Evolutionary conservation across 352 stramenopile species (phyloP), one percentile per base, ranked within the genome.

Genomic region (Globisporangium barbulae): DNA sequence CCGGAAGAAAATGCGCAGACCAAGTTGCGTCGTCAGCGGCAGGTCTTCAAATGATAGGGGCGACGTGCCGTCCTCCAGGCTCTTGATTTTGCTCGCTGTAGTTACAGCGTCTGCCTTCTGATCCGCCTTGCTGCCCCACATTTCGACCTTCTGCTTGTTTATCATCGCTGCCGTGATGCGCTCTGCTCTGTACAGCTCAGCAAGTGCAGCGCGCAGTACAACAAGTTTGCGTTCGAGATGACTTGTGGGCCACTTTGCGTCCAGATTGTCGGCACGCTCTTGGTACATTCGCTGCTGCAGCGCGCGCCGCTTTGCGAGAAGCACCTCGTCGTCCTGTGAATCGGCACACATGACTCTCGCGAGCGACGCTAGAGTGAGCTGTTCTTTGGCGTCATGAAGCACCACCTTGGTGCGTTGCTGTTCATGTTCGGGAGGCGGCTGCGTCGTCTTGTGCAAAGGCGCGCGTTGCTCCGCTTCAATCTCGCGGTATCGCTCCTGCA

Each of bases 1-100:
- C 0, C 79, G 74, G 49, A 91, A 93, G 62, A 94, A 93, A 54
- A 93, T 74, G 22, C 69, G 72, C n/a, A 94, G 59, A 31, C 69
- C 78, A 5, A 92, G 60, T 60, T 94, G 85, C 5, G 73, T 82
- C 33, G 69, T 35, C 12, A 70, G 33, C 0, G 85, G 66, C 0
- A 88, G 42, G 3, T 88, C 78, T 3, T 75, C 64, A 17, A 91
- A 48, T 0, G 66, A 45, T 13, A 79, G 57, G 12, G 78, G 68
- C 2, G 49, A 33, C 12, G 54, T 42, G 22, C 21, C n/a, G 25
- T 68, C 68, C 5, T 44, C 42, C 35, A 56, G 2, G 42, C 31
- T 48, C 25, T 56, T 52, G 22, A 22, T 28, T 58, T 73, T 17
- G 25, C n/a, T 45, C 9, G 21, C 5, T 28, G 17, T 15, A 33